Evolutionary conservation across 768 basidiomycete species (phyloP), one percentile per base, ranked within the genome.

Genomic region (Kwoniella europaea): DNA sequence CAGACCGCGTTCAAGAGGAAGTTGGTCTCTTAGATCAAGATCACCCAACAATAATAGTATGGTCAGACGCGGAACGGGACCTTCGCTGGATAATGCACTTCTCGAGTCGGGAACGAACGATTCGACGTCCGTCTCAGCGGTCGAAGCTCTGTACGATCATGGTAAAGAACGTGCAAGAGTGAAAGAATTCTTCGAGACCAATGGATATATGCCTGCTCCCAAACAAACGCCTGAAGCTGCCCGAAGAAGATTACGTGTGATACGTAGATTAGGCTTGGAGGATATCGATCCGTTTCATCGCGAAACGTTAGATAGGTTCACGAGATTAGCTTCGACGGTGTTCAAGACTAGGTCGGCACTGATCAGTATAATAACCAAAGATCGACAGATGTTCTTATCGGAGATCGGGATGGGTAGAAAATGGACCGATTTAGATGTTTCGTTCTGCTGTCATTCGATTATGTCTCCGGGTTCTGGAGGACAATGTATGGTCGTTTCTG

Each of bases 391-490:
- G 4, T 78, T 77, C 56, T 67, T 79, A 20, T 78, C 80, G 12
- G 72, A 74, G 58, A 71, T 77, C 3, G 74, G 77, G 6, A 9
- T 53, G 22, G 74, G 69, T 10, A 20, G 16, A 52, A 63, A 52
- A 4, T 62, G 71, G 52, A 63, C 71, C 12, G 75, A 76, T 12
- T 63, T 76, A 29, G 79, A 80, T 29, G 63, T 73, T 20, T 71
- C 76, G 10, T 72, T 83, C 29, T 83, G 82, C 69, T 75, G 73
- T n/a, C 82, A 83, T 63, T 74, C 76, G 15, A 69, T 79, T 55
- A 69, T 80, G 53, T 63, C 72, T 3, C 54, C 66, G 1, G 76
- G 70, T 13, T 54, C 67, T 1, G 74, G 72, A 13, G 69, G 66
- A 15, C 52, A 73, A 18, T 83, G 82, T 62, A 76, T 81, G 76